Evolutionary conservation across 2,329 filamentous ascomycete genomes (phyloP), one percentile per base, ranked within the genome.

Genomic region (Cordyceps tenuipes): DNA sequence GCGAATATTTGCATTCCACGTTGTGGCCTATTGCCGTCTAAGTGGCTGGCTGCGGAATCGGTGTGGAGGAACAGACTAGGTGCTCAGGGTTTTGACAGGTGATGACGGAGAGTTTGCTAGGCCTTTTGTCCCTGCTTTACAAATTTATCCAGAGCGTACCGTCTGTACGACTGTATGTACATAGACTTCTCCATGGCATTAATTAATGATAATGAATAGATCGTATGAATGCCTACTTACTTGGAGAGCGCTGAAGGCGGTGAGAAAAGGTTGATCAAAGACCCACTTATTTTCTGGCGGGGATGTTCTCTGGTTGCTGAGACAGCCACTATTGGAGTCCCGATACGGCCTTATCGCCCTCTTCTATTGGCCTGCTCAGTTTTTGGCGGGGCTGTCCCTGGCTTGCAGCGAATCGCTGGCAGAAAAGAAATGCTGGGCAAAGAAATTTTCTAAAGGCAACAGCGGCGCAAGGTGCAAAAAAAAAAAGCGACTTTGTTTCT

Each of bases 251-350:
- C 46, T 47, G 49, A 46, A 52, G 50, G 57, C 57, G 57, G 57
- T 60, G 57, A 50, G 53, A 21, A 21, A 6, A 41, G 5, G 34
- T 6, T n/a, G 9, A n/a, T 21, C 12, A 17, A 17, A 5, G 43
- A 5, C 34, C 57, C 49, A 17, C 49, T 60, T 54, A 43, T 48
- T 2, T 5, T 26, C 29, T 47, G 48, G 56, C 48, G 56, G 56
- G 56, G 56, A 9, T 23, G 36, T 50, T 46, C 6, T 39, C 36
- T 53, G 56, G 61, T 62, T 62, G 61, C 61, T 62, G 52, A 62
- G 61, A 62, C 61, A 62, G 60, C 61, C 51, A 36, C 4, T 21
- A 7, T 53, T 21, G 44, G 2, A 13, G 1, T 3, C 41, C 7
- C 9, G 61, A 62, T 62, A 62, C 53, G 41, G 9, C 15, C 36